Conservation (phyloP, 192 early-diverging fungal species). For the Coemansia sp. region DNA sequence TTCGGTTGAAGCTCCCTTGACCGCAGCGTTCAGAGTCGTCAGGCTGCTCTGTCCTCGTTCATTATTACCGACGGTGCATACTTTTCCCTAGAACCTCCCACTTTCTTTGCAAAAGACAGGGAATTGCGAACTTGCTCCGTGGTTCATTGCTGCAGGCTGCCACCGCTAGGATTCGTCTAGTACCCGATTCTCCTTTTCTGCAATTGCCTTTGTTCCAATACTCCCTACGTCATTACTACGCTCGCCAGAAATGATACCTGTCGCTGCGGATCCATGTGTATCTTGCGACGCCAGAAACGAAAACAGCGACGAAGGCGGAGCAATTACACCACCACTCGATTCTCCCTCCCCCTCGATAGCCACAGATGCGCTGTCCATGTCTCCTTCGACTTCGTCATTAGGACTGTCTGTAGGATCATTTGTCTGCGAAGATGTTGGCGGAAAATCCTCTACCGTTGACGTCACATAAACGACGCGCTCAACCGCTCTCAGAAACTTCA, state of each 20-base stretch:
- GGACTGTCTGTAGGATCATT: not conserved
- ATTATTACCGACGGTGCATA: too few relatives aligned
- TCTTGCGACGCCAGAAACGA: constrained; percentile 27
- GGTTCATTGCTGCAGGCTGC: too few relatives aligned
- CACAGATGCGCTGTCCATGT: not conserved
- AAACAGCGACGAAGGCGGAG: constrained; percentile 23
- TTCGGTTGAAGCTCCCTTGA: not conserved
- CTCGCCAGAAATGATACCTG: not conserved
- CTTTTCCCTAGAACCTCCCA: too few relatives aligned
- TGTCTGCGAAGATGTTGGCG: constrained; percentile 1
- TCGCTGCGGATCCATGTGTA: not conserved
- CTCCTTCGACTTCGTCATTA: not conserved
- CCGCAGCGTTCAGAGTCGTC: too few relatives aligned
- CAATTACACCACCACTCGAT: not conserved
- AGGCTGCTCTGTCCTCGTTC: too few relatives aligned
- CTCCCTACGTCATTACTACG: not conserved
- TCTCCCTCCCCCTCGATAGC: constrained; percentile 18
- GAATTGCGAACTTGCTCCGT: too few relatives aligned
- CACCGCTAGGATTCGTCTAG: too few relatives aligned
- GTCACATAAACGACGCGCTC: constrained; percentile 51
- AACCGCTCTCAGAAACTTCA: constrained; percentile 49
- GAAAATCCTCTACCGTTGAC: constrained; percentile 52
- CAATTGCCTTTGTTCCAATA: constrained; percentile 1
- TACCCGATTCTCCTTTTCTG: constrained; percentile 10
- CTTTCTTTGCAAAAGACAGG: too few relatives aligned